Percentiles rank a stretch among this genome's conserved stretches.
Evolutionary conservation across 2,329 filamentous ascomycete genomes (phyloP).

Genomic region (Phaeomoniella chlamydospora): DNA sequence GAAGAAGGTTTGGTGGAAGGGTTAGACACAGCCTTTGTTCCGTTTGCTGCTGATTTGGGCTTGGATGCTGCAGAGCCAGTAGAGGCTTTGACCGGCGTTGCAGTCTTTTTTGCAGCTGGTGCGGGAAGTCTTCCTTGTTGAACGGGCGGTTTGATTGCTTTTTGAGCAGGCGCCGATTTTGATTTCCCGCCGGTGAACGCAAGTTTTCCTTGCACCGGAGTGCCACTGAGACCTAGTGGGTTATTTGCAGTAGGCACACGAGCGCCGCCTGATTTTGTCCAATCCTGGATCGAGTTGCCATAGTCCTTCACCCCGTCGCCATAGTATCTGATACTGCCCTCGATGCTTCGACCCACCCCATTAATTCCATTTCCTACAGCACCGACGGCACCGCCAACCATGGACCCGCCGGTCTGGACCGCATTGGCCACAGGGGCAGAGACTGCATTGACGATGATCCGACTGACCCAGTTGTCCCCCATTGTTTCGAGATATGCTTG

Average conservation of each 20-base stretch:
- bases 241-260: conserved; percentile 12
- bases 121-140: conserved; percentile 8
- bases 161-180: conserved; percentile 7
- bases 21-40: neutral
- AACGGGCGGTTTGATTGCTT: conserved; percentile 7
- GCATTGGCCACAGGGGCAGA: conserved; percentile 8
- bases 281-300: conserved; percentile 16
- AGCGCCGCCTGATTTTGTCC: conserved; percentile 10
- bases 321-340: conserved; percentile 8
- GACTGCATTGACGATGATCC: conserved; percentile 11
- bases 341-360: conserved; percentile 12
- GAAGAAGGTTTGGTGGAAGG: too few species aligned
- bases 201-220: conserved; percentile 8
- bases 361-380: conserved; percentile 12
- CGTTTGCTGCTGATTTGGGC: neutral
- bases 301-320: conserved; percentile 13
- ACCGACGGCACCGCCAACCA: conserved; percentile 11
- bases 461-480: conserved; percentile 12
- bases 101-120: conserved; percentile 4
- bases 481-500: conserved; percentile 5
- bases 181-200: conserved; percentile 9
- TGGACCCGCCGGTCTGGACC: conserved; percentile 9
- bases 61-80: conserved; percentile 2
- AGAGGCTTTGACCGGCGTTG: conserved; percentile 4
- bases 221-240: conserved; percentile 12